Evolutionary conservation across 345 rosid genomes (phyloP).

Genomic region (Abelmoschus esculentus): DNA sequence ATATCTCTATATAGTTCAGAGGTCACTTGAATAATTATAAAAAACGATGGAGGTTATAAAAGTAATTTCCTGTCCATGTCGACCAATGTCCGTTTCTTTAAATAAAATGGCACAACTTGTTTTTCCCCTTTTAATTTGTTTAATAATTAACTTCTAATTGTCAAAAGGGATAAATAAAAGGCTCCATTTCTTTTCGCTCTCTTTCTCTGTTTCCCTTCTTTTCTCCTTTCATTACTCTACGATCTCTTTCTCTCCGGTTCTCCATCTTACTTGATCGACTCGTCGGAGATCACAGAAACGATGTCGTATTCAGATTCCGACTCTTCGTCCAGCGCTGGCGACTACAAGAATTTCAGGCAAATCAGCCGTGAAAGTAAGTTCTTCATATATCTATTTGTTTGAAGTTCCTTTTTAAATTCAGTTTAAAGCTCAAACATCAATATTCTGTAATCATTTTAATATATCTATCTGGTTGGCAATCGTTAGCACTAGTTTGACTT

Average conservation of each 20-base stretch:
- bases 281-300: conserved; percentile 16
- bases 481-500: conserved; percentile 1
- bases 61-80: too few relatives aligned
- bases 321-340: conserved; percentile 69
- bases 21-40: too few relatives aligned
- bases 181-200: neutral
- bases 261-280: conserved; percentile 31
- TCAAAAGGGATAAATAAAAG: neutral
- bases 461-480: conserved; percentile 8
- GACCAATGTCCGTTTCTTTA: too few relatives aligned
- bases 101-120: too few relatives aligned
- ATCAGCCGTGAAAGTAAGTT: conserved; percentile 84
- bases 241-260: conserved; percentile 15
- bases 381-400: neutral
- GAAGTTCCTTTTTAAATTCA: neutral
- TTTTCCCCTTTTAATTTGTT: too few relatives aligned
- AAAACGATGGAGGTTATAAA: too few relatives aligned
- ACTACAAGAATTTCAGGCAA: conserved; percentile 73
- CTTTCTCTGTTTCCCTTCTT: neutral
- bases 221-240: conserved; percentile 21
- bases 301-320: conserved; percentile 97
- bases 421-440: neutral
- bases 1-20: too few relatives aligned
- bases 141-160: conserved; percentile 3
- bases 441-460: neutral